Evolutionary conservation across 2,329 filamentous ascomycete species (phyloP), one percentile per base, ranked within the genome.

Genomic region (Trichoderma sp.): DNA sequence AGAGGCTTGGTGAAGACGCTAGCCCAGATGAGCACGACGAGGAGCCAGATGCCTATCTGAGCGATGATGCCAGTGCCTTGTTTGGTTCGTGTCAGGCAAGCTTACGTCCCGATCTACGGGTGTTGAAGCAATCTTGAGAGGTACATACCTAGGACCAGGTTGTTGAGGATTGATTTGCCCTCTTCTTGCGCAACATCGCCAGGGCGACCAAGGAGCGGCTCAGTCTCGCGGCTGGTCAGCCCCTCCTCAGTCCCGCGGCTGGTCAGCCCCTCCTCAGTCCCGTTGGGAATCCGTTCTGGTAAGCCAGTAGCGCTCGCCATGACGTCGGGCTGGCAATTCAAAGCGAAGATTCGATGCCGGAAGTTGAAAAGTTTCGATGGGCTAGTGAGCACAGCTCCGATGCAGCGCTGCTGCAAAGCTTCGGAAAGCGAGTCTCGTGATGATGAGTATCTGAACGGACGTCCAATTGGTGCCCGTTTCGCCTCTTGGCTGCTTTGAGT

Each of bases 1-100:
- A 96, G 76, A 34, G 82, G 79, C 66, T 89, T 84, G 50, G 88
- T 86, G 76, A 97, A 87, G 71, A 97, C 86, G 67, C 86, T 86
- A 54, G 87, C 87, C 92, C 93, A 97, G 71, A 97, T 84, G 67
- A 94, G 87, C 39, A 87, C 87, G 58, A 89, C 82, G 70, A 97
- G 86, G 71, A 97, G 86, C 80, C 92, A 82, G 66, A 90, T 87
- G 67, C 93, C 94, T 52, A 87, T 85, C 80, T 97, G 93, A 48
- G 93, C 92, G 69, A 97, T 80, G 69, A 90, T 84, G 67, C 88
- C 94, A 17, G 93, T 97, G 70, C 93, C 93, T 42, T 37, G 15
- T 22, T 56, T 17, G n/a, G 12, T 27, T 48, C 29, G n/a, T 27
- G 56, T 67, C 17, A 67, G 58, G 22, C 17, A 17, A 17, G 25